phyloP scores from a whole-genome alignment of 2,329 filamentous ascomycete genomes.

The Aspergillus brunneoviolaceus region DNA sequence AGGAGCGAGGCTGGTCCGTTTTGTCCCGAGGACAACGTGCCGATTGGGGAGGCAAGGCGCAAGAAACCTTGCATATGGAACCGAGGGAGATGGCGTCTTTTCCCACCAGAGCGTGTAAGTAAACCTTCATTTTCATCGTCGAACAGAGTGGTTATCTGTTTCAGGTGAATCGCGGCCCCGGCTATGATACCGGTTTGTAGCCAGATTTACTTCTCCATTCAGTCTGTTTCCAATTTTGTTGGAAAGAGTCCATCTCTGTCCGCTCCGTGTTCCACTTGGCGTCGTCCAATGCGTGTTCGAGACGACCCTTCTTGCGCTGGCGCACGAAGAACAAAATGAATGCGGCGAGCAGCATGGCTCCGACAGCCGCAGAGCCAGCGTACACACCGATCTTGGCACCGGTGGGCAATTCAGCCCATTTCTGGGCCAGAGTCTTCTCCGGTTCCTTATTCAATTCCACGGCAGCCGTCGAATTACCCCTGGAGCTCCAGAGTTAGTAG shows the following conservation, averaged over 20 bases:
- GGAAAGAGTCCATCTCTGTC: slow-evolving; percentile 40
- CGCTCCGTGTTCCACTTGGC: slow-evolving; percentile 45
- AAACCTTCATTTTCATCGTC: slow-evolving; percentile 15
- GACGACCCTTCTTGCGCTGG: slow-evolving; percentile 51
- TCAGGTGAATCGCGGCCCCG: neutral
- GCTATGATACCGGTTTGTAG: slow-evolving; percentile 29
- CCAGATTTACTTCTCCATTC: slow-evolving; percentile 32
- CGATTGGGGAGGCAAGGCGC: neutral
- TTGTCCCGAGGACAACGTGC: slow-evolving; percentile 4
- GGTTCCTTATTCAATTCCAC: slow-evolving; percentile 37
- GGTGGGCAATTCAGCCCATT: slow-evolving; percentile 45
- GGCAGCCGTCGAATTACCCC: slow-evolving; percentile 63
- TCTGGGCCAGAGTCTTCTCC: slow-evolving; percentile 37
- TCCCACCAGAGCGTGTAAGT: neutral
- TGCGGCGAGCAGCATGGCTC: slow-evolving; percentile 32
- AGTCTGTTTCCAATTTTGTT: slow-evolving; percentile 39
- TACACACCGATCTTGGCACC: slow-evolving; percentile 52
- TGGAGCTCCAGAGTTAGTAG: slow-evolving; percentile 33
- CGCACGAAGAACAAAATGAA: slow-evolving; percentile 50
- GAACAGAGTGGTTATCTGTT: slow-evolving; percentile 7
- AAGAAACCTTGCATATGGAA: slow-evolving; percentile 9
- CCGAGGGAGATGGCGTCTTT: slow-evolving; percentile 2
- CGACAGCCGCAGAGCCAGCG: slow-evolving; percentile 37
- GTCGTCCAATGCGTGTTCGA: slow-evolving; percentile 50
- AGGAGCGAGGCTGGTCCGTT: slow-evolving; percentile 14